These are phyloP conservation scores for Sphagnum fallax DNA, from an alignment of 228 moss, liverwort and hornwort genomes.

Conservation along the genomic window DNA sequence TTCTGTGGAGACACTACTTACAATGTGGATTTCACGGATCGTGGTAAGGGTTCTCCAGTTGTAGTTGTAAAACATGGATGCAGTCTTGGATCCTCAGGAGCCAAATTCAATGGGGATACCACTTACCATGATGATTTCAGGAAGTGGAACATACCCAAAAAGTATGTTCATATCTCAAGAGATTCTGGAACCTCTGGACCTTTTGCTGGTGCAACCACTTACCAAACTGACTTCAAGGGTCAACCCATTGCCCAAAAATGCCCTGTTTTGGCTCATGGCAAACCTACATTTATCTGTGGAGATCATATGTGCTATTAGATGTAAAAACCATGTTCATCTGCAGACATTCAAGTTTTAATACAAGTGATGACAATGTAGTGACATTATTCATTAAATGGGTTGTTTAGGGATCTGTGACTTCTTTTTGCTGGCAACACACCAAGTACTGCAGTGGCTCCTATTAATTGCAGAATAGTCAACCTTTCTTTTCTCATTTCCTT, in stretches of 20 bases:
- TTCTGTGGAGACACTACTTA: conserved; percentile 64
- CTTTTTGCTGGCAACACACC: too few relatives aligned
- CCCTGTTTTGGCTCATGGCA: conserved; percentile 34
- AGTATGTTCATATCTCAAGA: conserved; percentile 22
- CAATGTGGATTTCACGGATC: conserved; percentile 53
- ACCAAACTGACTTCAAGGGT: conserved; percentile 48
- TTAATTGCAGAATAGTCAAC: too few relatives aligned
- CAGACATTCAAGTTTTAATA: neutral
- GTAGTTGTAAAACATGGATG: conserved; percentile 37
- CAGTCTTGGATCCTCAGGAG: conserved; percentile 51
- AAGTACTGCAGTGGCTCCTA: too few relatives aligned
- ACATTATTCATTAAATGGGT: too few relatives aligned
- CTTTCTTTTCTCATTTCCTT: too few relatives aligned
- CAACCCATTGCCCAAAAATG: conserved; percentile 37
- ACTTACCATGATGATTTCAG: conserved; percentile 81
- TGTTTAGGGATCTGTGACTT: too few relatives aligned
- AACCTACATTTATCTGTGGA: conserved; percentile 70
- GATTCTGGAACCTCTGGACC: conserved; percentile 31
- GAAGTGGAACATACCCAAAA: conserved; percentile 54
- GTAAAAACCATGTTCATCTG: neutral
- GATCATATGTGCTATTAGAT: conserved; percentile 87
- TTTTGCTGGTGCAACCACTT: conserved; percentile 55
- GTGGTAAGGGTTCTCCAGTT: conserved; percentile 10
- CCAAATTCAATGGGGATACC: conserved; percentile 57
- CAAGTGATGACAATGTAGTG: too few relatives aligned